Conservation (phyloP, 495 filamentous ascomycete species). For the Xylaria venustula region DNA sequence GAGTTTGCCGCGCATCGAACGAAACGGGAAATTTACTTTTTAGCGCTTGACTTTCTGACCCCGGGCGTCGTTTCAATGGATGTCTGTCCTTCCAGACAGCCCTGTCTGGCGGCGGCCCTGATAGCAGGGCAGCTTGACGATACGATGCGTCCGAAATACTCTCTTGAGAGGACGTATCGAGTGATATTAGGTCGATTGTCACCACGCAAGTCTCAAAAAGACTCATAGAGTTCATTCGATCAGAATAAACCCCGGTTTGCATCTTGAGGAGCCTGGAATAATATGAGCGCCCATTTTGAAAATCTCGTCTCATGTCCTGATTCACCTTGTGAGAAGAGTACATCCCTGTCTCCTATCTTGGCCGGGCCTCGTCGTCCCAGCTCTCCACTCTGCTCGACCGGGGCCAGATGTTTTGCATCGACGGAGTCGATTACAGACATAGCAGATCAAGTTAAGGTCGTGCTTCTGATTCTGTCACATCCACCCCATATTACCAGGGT, state of each 20-base stretch:
- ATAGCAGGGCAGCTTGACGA: neutral
- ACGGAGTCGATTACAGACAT: constrained; percentile 21
- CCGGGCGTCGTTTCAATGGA: constrained; percentile 9
- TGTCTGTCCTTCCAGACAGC: constrained; percentile 15
- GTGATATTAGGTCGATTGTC: neutral
- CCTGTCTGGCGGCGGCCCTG: constrained; percentile 7
- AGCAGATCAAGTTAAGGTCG: constrained; percentile 28
- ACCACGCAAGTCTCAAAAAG: neutral
- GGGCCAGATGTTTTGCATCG: constrained; percentile 27
- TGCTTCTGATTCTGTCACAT: constrained; percentile 28
- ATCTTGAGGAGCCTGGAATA: constrained; percentile 1
- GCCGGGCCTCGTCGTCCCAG: neutral
- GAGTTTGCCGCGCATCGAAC: constrained; percentile 24
- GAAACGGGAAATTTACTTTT: constrained; percentile 14
- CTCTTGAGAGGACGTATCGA: neutral
- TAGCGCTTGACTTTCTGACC: neutral
- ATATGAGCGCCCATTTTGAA: neutral
- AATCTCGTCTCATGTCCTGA: constrained; percentile 9
- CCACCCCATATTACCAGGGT: constrained; percentile 25
- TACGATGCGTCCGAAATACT: neutral
- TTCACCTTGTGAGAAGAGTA: neutral
- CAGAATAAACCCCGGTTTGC: neutral
- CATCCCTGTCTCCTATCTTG: neutral
- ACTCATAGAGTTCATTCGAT: neutral
- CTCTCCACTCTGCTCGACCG: constrained; percentile 10